Evolutionary conservation across 2,329 filamentous ascomycete species (phyloP), one percentile per base, ranked within the genome.

Genomic region (Fusarium succisae): DNA sequence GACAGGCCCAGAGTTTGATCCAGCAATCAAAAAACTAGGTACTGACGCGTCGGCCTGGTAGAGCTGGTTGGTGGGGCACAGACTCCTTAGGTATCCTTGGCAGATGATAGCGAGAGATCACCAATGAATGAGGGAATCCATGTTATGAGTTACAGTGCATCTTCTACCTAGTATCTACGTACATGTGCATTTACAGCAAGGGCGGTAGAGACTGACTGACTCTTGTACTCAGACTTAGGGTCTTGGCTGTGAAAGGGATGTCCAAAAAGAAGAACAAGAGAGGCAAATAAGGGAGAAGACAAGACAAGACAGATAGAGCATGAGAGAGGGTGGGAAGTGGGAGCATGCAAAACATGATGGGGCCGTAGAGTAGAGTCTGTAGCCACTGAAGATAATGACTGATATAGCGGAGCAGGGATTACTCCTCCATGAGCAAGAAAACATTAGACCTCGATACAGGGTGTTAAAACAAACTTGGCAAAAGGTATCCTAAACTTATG

Each of bases 11-110:
- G 60, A 69, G 48, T 55, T 69, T 70, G 67, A 63, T 67, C 66
- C 37, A 24, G 28, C 53, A 38, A 61, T 48, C 41, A 68, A 63
- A 63, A 63, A 74, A 69, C 60, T 74, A 26, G 24, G 24, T 26
- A 76, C 71, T 78, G 70, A 78, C 76, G 76, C 76, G 76, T 76
- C 66, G 62, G 65, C 59, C 47, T 60, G 39, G 62, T 63, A 76
- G 57, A 72, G 67, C 54, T 61, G 64, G 76, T 63, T 69, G 60
- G 72, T 75, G 76, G 75, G 75, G 68, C 72, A 70, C 41, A 59
- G 30, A 63, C 57, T 30, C 58, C 55, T 28, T 58, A n/a, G n/a
- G n/a, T n/a, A 43, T 68, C 50, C 72, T 72, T 60, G 43, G 58
- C 61, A 54, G 30, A 55, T 70, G 61, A 63, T 53, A 76, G 50